Percentiles rank a stretch among this genome's conserved stretches.
phyloP scores from a whole-genome alignment of 768 basidiomycete genomes.

The Leccinellum rugosiceps region DNA sequence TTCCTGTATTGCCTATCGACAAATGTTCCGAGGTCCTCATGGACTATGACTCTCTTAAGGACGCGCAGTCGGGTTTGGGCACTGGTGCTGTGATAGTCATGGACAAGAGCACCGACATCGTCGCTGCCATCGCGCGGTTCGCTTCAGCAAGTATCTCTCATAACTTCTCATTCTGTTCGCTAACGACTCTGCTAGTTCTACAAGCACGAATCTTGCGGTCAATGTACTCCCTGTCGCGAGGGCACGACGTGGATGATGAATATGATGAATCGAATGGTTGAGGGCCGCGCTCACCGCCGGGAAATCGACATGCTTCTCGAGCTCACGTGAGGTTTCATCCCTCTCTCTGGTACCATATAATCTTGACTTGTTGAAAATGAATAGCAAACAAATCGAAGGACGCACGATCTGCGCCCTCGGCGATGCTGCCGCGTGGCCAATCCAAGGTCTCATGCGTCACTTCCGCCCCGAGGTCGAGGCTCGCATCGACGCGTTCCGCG shows the following conservation, averaged over 20 bases:
- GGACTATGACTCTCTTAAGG: constrained; percentile 98
- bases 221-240: constrained; percentile 92
- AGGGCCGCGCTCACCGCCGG: constrained; percentile 84
- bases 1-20: constrained; percentile 85
- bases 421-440: constrained; percentile 98
- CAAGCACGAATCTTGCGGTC: constrained; percentile 98
- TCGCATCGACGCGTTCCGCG: constrained; percentile 77
- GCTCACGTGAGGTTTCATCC: constrained; percentile 60
- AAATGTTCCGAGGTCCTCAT: constrained; percentile 88
- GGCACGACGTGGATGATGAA: constrained; percentile 99
- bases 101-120: constrained; percentile 96
- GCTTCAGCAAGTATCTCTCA: constrained; percentile 49
- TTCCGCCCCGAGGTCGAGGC: constrained; percentile 95
- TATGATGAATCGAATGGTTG: constrained; percentile 97
- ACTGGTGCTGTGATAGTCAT: constrained; percentile 99
- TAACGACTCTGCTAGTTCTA: constrained; percentile 65
- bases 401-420: constrained; percentile 97
- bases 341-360: neutral
- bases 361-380: constrained; percentile 3
- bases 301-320: constrained; percentile 99
- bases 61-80: constrained; percentile 93
- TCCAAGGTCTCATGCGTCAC: constrained; percentile 96
- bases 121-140: constrained; percentile 93
- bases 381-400: constrained; percentile 92
- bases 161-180: neutral